Percentiles rank a stretch among this genome's conserved stretches.
Evolutionary conservation across 2,329 filamentous ascomycete species (phyloP).

Genomic region (Tricladium varicosporioides): DNA sequence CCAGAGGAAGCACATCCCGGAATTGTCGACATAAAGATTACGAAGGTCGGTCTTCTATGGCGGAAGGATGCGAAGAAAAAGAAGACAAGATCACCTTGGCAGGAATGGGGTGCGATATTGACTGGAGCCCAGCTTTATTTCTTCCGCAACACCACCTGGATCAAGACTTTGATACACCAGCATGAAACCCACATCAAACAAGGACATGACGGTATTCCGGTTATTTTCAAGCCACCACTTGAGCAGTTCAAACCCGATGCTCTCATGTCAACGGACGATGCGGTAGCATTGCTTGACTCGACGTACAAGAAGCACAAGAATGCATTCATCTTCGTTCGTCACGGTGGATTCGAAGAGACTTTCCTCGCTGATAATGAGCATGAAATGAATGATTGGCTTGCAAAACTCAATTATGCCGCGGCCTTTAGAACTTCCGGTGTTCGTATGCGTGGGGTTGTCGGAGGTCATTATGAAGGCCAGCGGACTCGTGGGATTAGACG

Average conservation of each 20-base stretch:
- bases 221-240: slow-evolving; percentile 87
- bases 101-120: slow-evolving; percentile 96
- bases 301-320: slow-evolving; percentile 95
- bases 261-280: slow-evolving; percentile 89
- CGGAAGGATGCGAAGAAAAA: slow-evolving; percentile 92
- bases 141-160: slow-evolving; percentile 90
- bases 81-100: slow-evolving; percentile 93
- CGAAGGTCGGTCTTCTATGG: slow-evolving; percentile 93
- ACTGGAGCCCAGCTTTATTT: slow-evolving; percentile 97
- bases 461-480: slow-evolving; percentile 82
- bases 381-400: slow-evolving; percentile 96
- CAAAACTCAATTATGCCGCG: slow-evolving; percentile 93
- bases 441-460: slow-evolving; percentile 82
- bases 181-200: slow-evolving; percentile 79
- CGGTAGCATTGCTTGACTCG: slow-evolving; percentile 81
- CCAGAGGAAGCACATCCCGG: slow-evolving; percentile 85
- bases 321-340: slow-evolving; percentile 86
- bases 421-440: slow-evolving; percentile 91
- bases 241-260: slow-evolving; percentile 92
- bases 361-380: slow-evolving; percentile 86
- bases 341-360: slow-evolving; percentile 84
- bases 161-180: slow-evolving; percentile 86
- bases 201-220: slow-evolving; percentile 70
- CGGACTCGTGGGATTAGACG: slow-evolving; percentile 69
- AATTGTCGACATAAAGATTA: slow-evolving; percentile 95